Evolutionary conservation across 2,329 filamentous ascomycete genomes (phyloP), one percentile per base, ranked within the genome.

Genomic region (Davidsoniella neocaledoniae): DNA sequence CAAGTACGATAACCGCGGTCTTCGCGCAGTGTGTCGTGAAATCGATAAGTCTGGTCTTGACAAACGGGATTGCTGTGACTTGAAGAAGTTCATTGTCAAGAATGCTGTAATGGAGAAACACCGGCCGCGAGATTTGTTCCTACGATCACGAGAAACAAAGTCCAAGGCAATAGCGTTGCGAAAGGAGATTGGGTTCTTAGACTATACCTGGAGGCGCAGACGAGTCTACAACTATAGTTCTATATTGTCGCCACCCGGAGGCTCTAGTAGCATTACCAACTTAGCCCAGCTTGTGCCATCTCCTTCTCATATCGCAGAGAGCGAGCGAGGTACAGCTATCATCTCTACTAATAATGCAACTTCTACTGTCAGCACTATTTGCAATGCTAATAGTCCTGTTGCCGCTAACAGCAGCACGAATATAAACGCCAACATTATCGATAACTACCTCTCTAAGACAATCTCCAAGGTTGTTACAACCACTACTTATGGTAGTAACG

Each of bases 161-260:
- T 72, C 70, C 39, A 68, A 72, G 14, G 86, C 83, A n/a, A 68
- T 96, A 63, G 79, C 85, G 56, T 73, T 91, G 55, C 76, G 91
- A 53, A 94, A 90, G 64, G 75, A 74, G 61, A 83, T 76, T 23
- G 87, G 86, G 0, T 96, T 96, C 63, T 65, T 93, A 54, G 90
- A 90, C 1, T 98, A 98, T 61, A 86, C 83, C 2, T 96, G 91
- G 70, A 75, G 79, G 10, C 46, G 54, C 8, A 43, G 54, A 33
- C 50, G 54, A 17, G 48, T 48, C 26, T 54, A 55, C 46, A 48
- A 54, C 39, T 54, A 54, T 29, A 46, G 45, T 12, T 37, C 40
- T 4, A 48, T 50, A 19, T 45, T 33, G 12, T 33, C 29, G 29
- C 8, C 29, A 33, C 8, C 29, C 29, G 29, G 29, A 9, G 29